Conservation (phyloP, 441 rosid genomes). For the Brassica hybrid region DNA sequence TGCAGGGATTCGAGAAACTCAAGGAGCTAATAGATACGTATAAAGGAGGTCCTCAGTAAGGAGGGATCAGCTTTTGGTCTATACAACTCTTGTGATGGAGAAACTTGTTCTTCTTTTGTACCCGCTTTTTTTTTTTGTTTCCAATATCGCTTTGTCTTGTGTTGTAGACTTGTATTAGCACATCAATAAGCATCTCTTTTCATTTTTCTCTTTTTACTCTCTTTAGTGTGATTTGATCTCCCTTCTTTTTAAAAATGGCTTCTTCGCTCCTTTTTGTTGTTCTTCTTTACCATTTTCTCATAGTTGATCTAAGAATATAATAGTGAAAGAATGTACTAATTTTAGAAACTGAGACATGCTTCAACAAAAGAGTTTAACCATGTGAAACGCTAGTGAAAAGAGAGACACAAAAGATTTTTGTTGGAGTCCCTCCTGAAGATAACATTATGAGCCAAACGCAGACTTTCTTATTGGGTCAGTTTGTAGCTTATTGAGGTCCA, state of each 20-base stretch:
- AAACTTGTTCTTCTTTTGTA: slow-evolving; percentile 16
- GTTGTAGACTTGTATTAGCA: neutral
- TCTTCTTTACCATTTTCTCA: neutral
- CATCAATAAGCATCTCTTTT: slow-evolving; percentile 18
- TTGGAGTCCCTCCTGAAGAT: neutral
- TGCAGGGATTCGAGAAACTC: slow-evolving; percentile 92
- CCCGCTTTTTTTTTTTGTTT: neutral
- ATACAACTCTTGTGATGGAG: slow-evolving; percentile 3
- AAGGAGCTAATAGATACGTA: slow-evolving; percentile 73
- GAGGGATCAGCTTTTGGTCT: neutral
- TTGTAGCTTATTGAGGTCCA: neutral
- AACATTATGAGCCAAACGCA: neutral
- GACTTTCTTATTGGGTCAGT: neutral
- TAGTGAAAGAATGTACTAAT: neutral
- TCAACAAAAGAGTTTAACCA: neutral
- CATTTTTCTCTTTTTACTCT: neutral
- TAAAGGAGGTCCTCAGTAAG: slow-evolving; percentile 57
- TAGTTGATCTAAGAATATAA: neutral
- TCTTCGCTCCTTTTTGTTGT: neutral
- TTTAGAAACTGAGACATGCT: neutral
- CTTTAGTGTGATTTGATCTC: neutral
- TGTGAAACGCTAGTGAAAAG: neutral
- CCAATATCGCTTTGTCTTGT: neutral
- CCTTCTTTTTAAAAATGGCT: neutral
- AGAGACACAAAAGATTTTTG: no score